A percentile compares a stretch with the other conserved stretches of the same genome.
These are phyloP conservation scores for Alternaria sp. DNA, from an alignment of 2,329 filamentous ascomycete species.

Conservation along the genomic window DNA sequence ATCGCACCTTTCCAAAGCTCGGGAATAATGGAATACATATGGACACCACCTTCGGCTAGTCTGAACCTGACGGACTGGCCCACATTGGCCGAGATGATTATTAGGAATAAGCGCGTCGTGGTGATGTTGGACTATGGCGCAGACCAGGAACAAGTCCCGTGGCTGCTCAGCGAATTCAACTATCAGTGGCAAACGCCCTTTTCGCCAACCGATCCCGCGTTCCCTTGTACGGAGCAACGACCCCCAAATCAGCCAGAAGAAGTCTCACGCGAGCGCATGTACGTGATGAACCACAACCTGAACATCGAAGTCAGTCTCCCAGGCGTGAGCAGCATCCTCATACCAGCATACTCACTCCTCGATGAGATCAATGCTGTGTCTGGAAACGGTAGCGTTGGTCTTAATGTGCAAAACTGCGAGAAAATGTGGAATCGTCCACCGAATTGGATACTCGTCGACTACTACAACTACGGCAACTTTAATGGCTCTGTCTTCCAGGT, in stretches of 20 bases:
- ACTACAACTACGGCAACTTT: conserved; percentile 44
- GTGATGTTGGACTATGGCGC: conserved; percentile 56
- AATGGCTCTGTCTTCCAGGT: conserved; percentile 46
- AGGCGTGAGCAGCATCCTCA: conserved; percentile 51
- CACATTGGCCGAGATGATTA: conserved; percentile 68
- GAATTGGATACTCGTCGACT: conserved; percentile 47
- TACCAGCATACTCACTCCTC: conserved; percentile 39
- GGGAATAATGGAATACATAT: conserved; percentile 75
- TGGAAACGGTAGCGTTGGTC: conserved; percentile 36
- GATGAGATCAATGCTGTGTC: conserved; percentile 38
- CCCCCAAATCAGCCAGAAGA: conserved; percentile 68
- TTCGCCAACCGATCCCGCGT: conserved; percentile 69
- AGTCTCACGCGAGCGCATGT: conserved; percentile 67
- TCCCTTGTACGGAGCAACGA: conserved; percentile 80
- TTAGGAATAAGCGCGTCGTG: conserved; percentile 39
- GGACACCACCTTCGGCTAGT: conserved; percentile 72
- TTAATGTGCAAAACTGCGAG: conserved; percentile 34
- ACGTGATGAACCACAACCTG: conserved; percentile 89
- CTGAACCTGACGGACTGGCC: conserved; percentile 82
- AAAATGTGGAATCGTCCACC: conserved; percentile 41
- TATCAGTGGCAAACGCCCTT: conserved; percentile 94
- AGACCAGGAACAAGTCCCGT: conserved; percentile 78
- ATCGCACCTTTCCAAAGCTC: conserved; percentile 71
- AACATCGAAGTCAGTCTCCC: conserved; percentile 63
- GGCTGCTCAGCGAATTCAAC: conserved; percentile 84